Evolutionary conservation across 1,139 yeast genomes (phyloP), one percentile per base, ranked within the genome.

Genomic region (Kurtzmaniella quercitrusa): DNA sequence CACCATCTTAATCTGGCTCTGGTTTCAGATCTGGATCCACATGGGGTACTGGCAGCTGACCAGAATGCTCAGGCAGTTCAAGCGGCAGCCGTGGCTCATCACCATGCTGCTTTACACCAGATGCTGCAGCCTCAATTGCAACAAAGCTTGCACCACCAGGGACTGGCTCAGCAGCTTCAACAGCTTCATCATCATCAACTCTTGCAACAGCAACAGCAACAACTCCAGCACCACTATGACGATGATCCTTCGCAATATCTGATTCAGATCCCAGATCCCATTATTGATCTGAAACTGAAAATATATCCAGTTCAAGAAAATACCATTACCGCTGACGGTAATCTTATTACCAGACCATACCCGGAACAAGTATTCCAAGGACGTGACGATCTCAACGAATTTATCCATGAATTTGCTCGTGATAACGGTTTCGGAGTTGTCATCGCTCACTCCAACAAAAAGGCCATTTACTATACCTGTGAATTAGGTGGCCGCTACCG

Each of bases 381-480:
- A 42, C 68, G 80, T 36, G 75, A 72, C 26, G 79, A 73, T 42
- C 65, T 78, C 51, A 76, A 76, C 50, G 80, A 76, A 43, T 78
- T 76, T 49, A 77, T 78, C 44, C 72, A 69, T 45, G 82, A 76
- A 47, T 78, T 76, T 61, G 81, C 82, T 20, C 64, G 78, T 40
- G 80, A 75, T 52, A 76, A 78, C 54, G 82, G 80, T 34, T 77
- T 78, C 59, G 82, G 82, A 3, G 78, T 77, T 37, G 82, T 78
- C 21, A 77, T 78, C 58, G 80, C 82, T 32, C 82, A 77, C 57
- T 74, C 80, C 20, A 78, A 78, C 56, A 72, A 70, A 47, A 78
- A 78, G 56, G 82, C 82, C 34, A 78, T 78, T 47, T 78, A 78
- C 56, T 78, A 76, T 56, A 77, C 82, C n/a, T 78, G 83, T 56